phyloP scores from a whole-genome alignment of 2,329 filamentous ascomycete genomes.

The Chaetomium globosum region DNA sequence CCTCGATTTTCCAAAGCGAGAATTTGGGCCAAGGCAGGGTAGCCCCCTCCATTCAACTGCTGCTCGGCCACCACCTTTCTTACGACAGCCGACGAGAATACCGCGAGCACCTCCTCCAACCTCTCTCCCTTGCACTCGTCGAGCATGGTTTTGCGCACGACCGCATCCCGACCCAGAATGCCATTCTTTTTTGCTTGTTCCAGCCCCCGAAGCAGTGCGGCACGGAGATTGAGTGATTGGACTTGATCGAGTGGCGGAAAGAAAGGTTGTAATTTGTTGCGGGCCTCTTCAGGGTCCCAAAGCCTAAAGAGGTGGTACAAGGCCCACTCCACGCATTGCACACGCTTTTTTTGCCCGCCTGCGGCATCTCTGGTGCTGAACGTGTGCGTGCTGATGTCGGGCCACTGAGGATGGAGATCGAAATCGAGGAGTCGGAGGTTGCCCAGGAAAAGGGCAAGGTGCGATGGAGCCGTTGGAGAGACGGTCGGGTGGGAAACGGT shows the following conservation, averaged over 20 bases:
- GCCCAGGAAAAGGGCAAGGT: conserved; percentile 71
- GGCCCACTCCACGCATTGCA: conserved; percentile 84
- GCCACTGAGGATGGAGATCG: conserved; percentile 77
- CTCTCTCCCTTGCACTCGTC: conserved; percentile 94
- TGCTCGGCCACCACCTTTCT: conserved; percentile 62
- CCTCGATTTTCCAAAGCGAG: conserved; percentile 63
- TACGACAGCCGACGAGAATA: conserved; percentile 81
- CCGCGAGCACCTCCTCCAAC: conserved; percentile 80
- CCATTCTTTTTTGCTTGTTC: conserved; percentile 88
- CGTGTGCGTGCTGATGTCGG: conserved; percentile 68
- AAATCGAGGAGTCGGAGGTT: conserved; percentile 84
- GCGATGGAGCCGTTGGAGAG: conserved; percentile 46
- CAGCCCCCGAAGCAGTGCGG: conserved; percentile 77
- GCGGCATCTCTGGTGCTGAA: conserved; percentile 68
- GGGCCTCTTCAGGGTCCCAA: conserved; percentile 77
- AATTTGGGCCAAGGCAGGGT: conserved; percentile 54
- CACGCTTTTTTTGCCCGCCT: conserved; percentile 78
- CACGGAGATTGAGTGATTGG: conserved; percentile 86
- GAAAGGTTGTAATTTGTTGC: conserved; percentile 84
- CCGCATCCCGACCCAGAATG: conserved; percentile 73
- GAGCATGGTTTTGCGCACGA: conserved; percentile 90
- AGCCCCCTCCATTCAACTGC: conserved; percentile 36
- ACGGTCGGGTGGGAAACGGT: conserved; percentile 15
- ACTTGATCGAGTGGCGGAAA: conserved; percentile 89
- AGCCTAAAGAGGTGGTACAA: conserved; percentile 83